phyloP scores from a whole-genome alignment of 441 rosid species.

The Bocquillonia castaneifolia region DNA sequence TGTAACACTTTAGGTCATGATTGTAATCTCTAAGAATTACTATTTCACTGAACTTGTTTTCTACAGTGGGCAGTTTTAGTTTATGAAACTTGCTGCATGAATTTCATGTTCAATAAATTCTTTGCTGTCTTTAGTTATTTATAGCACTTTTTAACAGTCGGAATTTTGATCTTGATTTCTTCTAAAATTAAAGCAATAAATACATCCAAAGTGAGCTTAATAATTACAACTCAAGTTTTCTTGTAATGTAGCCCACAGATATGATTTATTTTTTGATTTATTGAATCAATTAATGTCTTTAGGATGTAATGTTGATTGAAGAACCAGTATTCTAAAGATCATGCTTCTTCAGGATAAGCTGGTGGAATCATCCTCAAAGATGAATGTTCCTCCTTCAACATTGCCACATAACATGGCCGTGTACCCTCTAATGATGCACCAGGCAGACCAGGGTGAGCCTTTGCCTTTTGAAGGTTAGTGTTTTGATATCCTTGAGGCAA shows the following conservation, averaged over 20 bases:
- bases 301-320: constrained; percentile 39
- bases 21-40: too few species aligned
- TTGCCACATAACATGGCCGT: constrained; percentile 48
- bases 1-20: too few species aligned
- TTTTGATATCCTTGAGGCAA: background rate
- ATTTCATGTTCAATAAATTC: background rate
- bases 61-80: background rate
- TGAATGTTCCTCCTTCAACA: constrained; percentile 41
- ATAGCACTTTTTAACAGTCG: constrained; percentile 2
- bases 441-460: constrained; percentile 38
- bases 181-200: background rate
- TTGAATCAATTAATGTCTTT: constrained; percentile 35
- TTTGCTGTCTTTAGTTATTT: constrained; percentile 1
- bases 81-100: background rate
- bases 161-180: background rate
- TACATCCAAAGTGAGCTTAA: constrained; percentile 7
- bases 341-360: constrained; percentile 76
- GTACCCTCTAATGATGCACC: constrained; percentile 49
- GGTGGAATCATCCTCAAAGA: constrained; percentile 55
- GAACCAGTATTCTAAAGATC: constrained; percentile 43
- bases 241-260: constrained; percentile 20
- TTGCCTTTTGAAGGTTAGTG: constrained; percentile 55
- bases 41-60: too few species aligned
- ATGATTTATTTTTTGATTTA: constrained; percentile 27
- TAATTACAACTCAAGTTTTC: constrained; percentile 22